Base-by-base conservation (phyloP, 1,284 basidiomycete species). In the Wallemia hederae region DNA sequence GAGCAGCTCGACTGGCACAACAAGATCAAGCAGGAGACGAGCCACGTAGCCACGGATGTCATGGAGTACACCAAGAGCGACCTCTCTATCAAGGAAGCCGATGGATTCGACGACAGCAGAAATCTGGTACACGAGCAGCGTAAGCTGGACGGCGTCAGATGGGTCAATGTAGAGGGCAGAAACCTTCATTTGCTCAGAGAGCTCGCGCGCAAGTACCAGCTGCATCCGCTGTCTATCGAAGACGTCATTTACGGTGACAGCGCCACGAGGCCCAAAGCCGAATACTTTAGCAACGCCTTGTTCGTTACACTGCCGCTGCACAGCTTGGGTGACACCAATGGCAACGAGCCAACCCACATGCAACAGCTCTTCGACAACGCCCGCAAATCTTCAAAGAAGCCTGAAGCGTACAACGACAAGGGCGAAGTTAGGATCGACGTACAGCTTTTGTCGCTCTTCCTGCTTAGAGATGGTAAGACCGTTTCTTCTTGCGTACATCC, bases 361-460 rank as follows among this genome's bases (percentile, higher is more conserved):
- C 39, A 49, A 14, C 3, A 14, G 39, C n/a, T 49, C 5, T 17
- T 49, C 14, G n/a, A 49, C 14, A 49, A 49, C 5, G 39, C 39
- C 22, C 14, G 39, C 11, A 49, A 49, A 49, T 7, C n/a, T 49
- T 49, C 39, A 49, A 49, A 49, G n/a, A 49, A 49, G n/a, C 39
- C 39, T 11, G 14, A 49, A 22, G 19, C 19, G 11, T 49, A 11
- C 19, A 49, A 49, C n/a, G 39, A 49, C 39, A 49, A 49, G n/a
- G 39, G 39, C 22, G 39, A 49, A 49, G 22, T 62, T 1, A 19
- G 49, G 22, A 61, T 62, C 15, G 58, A 62, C 39, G 60, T 61
- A 27, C 60, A 62, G 33, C 59, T 61, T n/a, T 24, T 62, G 17
- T 60, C 59, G 11, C 34, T 62, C 11, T 62, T 62, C 28, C 29